Evolutionary conservation across 2,329 filamentous ascomycete species (phyloP).

Genomic region (Aspergillus cejpii): DNA sequence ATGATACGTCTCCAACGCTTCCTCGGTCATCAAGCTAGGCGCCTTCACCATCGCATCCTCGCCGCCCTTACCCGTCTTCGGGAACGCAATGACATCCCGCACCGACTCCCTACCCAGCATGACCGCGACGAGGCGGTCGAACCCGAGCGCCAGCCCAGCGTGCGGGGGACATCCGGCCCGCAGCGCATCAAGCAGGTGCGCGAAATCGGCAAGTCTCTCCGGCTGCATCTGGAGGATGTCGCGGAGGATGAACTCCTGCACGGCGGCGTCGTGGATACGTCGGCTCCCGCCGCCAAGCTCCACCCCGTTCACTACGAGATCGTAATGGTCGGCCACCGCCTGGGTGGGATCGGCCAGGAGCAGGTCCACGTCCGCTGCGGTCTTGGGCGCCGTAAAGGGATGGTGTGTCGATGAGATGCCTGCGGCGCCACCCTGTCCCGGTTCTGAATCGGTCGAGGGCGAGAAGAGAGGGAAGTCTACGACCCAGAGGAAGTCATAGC

Average conservation of each 20-base stretch:
- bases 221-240: constrained; percentile 73
- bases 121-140: constrained; percentile 77
- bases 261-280: constrained; percentile 75
- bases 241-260: constrained; percentile 80
- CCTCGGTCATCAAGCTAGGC: constrained; percentile 61
- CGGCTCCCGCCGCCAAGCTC: constrained; percentile 90
- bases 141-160: constrained; percentile 85
- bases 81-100: constrained; percentile 92
- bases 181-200: constrained; percentile 76
- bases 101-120: constrained; percentile 72
- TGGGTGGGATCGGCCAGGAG: constrained; percentile 64
- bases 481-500: constrained; percentile 74
- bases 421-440: constrained; percentile 72
- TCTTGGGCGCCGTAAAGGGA: constrained; percentile 85
- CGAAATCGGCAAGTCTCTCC: constrained; percentile 69
- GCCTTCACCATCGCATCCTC: constrained; percentile 78
- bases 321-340: constrained; percentile 82
- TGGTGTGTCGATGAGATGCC: constrained; percentile 87
- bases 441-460: constrained; percentile 56
- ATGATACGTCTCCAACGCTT: constrained; percentile 55
- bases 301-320: constrained; percentile 90
- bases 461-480: constrained; percentile 90
- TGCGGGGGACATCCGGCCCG: constrained; percentile 86
- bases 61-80: constrained; percentile 83
- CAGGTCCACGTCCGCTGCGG: constrained; percentile 63